Base-by-base conservation (phyloP, 1,139 yeast genomes). In the Pichia sp. region DNA sequence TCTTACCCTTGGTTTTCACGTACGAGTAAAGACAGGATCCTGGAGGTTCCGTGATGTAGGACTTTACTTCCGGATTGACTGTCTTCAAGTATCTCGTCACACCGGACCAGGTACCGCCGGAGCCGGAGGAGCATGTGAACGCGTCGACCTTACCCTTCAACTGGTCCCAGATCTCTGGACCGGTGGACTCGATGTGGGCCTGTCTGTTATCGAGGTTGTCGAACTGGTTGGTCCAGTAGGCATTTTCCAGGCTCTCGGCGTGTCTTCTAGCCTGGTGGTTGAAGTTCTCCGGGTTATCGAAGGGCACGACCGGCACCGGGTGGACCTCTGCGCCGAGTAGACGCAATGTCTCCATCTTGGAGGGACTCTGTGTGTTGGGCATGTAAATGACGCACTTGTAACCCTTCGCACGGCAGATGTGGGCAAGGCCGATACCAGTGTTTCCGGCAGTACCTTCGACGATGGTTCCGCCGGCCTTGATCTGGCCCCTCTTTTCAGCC, bases 121-220 rank as follows among this genome's bases (percentile, higher is more conserved):
- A 87, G 45, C 96, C 96, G 8, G 96, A 87, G 1, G 95, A 82
- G 66, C 96, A 88, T 16, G 95, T 87, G 70, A 87, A 88, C 0
- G 86, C 96, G 65, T 85, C 89, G 34, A 89, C 81, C 61, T 82
- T 72, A n/a, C 95, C 95, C 55, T 83, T 70, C 56, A 89, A 75
- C 66, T 89, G 96, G n/a, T 84, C 81, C 89, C 93, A 87, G 58
- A 89, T 88, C 67, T 87, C 96, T 1, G 96, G 96, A 0, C 96
- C 97, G 0, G 97, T 90, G 48, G 96, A 83, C 62, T 85, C 90
- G 60, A 88, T 83, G 65, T 90, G 97, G 1, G 96, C 89, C 66
- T 85, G 89, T 69, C 96, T 79, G 69, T 90, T 89, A 58, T 95
- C 95, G 44, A 77, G 68, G 67, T 89, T 90, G 67, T 90, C 96